Evolutionary conservation across 306 rosid species (phyloP), one percentile per base, ranked within the genome.

Genomic region (Vigna unguiculata): DNA sequence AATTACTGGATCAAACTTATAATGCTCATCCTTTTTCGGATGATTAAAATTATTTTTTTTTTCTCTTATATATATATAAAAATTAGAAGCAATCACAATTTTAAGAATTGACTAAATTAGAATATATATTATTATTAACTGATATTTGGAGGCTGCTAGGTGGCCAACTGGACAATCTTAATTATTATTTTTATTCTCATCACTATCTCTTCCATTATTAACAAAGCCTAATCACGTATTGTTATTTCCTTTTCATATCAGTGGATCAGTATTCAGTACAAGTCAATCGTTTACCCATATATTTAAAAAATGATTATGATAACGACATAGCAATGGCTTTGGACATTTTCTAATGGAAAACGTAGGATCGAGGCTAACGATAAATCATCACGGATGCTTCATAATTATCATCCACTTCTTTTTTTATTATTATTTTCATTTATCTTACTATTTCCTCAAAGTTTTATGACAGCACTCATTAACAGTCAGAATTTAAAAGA

Each of bases 361-460:
- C 73, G 80, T 74, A 66, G 30, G 47, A 62, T 36, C 30, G 52
- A 54, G 66, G 75, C 69, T 63, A 74, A 41, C 57, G 49, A 5
- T 25, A 59, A 51, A 74, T 45, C 64, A 58, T 69, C 57, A 9
- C 24, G 6, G 43, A 16, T 65, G 12, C 34, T 7, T n/a, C 15
- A 28, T 20, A 67, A 54, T 49, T 36, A 15, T 72, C 25, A 19
- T 53, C 59, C 11, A 16, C 45, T 40, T 48, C n/a, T 16, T 17
- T 6, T 16, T n/a, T n/a, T n/a, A n/a, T n/a, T n/a, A n/a, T n/a
- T 6, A 6, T 17, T 49, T 16, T 16, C 20, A 49, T 2, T 51
- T 51, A n/a, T 51, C 7, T 38, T 65, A 38, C 25, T 69, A 49
- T 36, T 49, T 77, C 12, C 51, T 64, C 71, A 60, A 71, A 77